phyloP scores from a whole-genome alignment of 805 yeast species.

The Pichia californica region DNA sequence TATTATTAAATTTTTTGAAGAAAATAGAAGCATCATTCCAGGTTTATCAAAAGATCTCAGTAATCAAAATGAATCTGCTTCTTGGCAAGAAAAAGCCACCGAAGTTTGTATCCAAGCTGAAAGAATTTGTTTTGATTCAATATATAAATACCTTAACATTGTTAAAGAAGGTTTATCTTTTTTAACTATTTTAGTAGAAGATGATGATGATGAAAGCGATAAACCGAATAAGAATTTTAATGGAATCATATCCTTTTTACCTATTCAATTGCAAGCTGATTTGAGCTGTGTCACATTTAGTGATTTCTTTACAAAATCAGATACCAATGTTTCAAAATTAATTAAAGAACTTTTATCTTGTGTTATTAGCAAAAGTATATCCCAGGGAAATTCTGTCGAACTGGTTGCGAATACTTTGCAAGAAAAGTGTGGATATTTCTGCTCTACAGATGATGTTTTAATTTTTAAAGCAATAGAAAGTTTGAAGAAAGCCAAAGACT shows the following conservation, averaged over 20 bases:
- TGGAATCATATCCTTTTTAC: constrained; percentile 63
- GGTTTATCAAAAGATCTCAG: constrained; percentile 50
- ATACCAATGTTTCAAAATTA: constrained; percentile 47
- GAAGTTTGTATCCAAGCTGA: constrained; percentile 84
- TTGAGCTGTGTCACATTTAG: constrained; percentile 62
- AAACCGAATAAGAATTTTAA: constrained; percentile 34
- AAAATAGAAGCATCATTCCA: constrained; percentile 55
- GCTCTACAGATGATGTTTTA: constrained; percentile 88
- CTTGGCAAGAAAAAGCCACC: constrained; percentile 34
- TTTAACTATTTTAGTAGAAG: constrained; percentile 73
- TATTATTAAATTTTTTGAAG: constrained; percentile 61
- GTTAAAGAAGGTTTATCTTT: constrained; percentile 90
- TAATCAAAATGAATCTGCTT: constrained; percentile 42
- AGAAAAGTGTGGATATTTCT: constrained; percentile 90
- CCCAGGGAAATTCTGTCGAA: constrained; percentile 91
- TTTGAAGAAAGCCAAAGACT: constrained; percentile 76
- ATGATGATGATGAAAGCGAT: constrained; percentile 34
- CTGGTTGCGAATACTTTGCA: constrained; percentile 80
- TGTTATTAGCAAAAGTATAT: constrained; percentile 79
- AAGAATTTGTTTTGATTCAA: constrained; percentile 76
- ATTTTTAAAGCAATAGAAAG: constrained; percentile 93
- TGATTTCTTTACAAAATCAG: constrained; percentile 70
- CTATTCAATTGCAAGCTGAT: constrained; percentile 61
- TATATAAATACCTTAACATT: constrained; percentile 65
- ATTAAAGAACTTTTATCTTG: constrained; percentile 85